These are phyloP conservation scores for Apiospora hydei DNA, from an alignment of 2,329 filamentous ascomycete species.

Conservation along the genomic window DNA sequence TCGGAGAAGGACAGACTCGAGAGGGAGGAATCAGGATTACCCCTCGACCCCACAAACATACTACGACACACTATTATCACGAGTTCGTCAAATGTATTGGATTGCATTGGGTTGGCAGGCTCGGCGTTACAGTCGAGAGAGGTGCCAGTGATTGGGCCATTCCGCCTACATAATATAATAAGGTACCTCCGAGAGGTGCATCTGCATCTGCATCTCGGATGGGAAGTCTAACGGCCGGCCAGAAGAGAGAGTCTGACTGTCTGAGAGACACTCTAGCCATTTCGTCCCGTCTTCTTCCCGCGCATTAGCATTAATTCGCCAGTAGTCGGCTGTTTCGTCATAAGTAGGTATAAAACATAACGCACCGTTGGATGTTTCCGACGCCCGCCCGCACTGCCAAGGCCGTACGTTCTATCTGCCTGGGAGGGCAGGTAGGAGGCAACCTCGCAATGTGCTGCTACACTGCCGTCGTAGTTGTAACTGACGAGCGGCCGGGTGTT, in stretches of 20 bases:
- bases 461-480: constrained; percentile 3
- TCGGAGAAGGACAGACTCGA: not conserved
- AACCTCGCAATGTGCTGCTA: not conserved
- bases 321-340: constrained; percentile 11
- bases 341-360: constrained; percentile 10
- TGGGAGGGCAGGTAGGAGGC: not conserved
- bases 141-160: not conserved
- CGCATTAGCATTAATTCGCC: constrained; percentile 5
- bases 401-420: not conserved
- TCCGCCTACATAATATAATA: not conserved
- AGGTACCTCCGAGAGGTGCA: constrained; percentile 2
- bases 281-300: not conserved
- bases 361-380: constrained; percentile 9
- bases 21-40: not conserved
- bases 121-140: not conserved
- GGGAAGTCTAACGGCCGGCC: not conserved
- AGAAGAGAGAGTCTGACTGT: not conserved
- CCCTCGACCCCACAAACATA: constrained; percentile 8
- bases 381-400: not conserved
- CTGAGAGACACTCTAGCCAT: not conserved
- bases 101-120: constrained; percentile 5
- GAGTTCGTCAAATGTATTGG: constrained; percentile 10
- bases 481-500: constrained; percentile 8
- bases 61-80: constrained; percentile 18
- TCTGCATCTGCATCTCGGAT: not conserved